Evolutionary conservation across 371 early-diverging fungal genomes (phyloP), one percentile per base, ranked within the genome.

Genomic region (Mucor lusitanicus): DNA sequence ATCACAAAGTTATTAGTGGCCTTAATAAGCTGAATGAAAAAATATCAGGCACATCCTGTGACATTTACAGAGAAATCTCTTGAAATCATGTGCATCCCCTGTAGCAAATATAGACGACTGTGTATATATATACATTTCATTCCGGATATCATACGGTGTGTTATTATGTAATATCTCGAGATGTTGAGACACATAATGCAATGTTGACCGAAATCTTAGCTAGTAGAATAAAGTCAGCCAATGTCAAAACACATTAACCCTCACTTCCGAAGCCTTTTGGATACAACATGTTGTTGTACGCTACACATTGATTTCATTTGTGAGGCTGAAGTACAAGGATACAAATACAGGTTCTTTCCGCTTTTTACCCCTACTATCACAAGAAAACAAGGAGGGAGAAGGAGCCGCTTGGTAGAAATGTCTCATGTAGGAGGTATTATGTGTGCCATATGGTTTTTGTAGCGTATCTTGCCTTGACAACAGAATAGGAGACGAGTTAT

Each of bases 51-150:
- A 53, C 53, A 53, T 25, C 27, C 53, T 53, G 53, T 53, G 53
- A 27, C 53, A 53, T 53, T n/a, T 39, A 13, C 2, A 40, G 6
- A 40, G 11, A 48, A 21, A n/a, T 19, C 23, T 11, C 27, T 53
- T 53, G 53, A 53, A 53, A 53, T 53, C 53, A 53, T 53, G 53
- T 53, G 53, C 27, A 53, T 46, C 21, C n/a, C 21, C 21, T 46
- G 19, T 46, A 46, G 46, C 11, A 46, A 46, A 1, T 33, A 7
- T 46, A 46, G 11, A 44, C 8, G 19, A 19, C 11, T 11, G 13
- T 13, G 1, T 1, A n/a, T 44, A 5, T n/a, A 44, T 44, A 44
- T 44, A 44, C n/a, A 3, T 46, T 46, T 46, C 21, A 21, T 44
- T 44, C 21, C 46, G 46, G 46, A 44, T 21, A 46, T 21, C 21